Evolutionary conservation across 495 filamentous ascomycete genomes (phyloP), one percentile per base, ranked within the genome.

Genomic region (Neurospora sp.): DNA sequence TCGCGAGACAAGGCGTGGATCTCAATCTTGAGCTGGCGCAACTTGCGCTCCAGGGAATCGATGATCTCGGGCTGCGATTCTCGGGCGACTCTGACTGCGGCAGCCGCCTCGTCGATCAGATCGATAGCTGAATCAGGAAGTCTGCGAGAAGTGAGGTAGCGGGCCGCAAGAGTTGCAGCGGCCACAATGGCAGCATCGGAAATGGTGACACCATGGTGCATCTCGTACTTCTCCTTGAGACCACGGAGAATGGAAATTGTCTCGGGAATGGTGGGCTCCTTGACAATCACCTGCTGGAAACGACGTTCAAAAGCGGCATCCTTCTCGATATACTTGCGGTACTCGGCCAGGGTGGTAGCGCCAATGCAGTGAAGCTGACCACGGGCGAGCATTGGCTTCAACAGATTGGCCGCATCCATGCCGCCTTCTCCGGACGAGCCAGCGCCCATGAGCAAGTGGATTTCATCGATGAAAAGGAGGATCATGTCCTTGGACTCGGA

Each of bases 241-340:
- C 96, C 96, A 86, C 96, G 92, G 18, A 99, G 91, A 80, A 99
- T 99, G 4, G 96, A 98, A 76, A 99, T 90, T 4, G 96, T 98
- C 82, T 99, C 96, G 0, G 90, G 82, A 54, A 98, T 90, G 6
- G 90, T 83, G 2, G 96, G 96, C 80, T 99, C 96, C 80, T 96
- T 97, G 79, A 98, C 94, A 40, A 98, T 82, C 39, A 99, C 95
- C 81, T 98, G 96, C 82, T 99, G 96, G 86, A 99, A 99, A 80
- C 96, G 93, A 78, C 96, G 94, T 81, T 98, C 96, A 80, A 99
- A 98, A 69, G 96, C 96, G 62, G 93, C 91, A 77, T 99, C 96
- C 82, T 99, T 99, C 82, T 99, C 96, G 73, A 99, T 98, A 82
- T 99, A 98, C 83, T 99, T 99, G 77, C 96, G 90, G 84, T 98